Evolutionary conservation across 192 early-diverging fungal genomes (phyloP), one percentile per base, ranked within the genome.

Genomic region (Haplosporangium gracile): DNA sequence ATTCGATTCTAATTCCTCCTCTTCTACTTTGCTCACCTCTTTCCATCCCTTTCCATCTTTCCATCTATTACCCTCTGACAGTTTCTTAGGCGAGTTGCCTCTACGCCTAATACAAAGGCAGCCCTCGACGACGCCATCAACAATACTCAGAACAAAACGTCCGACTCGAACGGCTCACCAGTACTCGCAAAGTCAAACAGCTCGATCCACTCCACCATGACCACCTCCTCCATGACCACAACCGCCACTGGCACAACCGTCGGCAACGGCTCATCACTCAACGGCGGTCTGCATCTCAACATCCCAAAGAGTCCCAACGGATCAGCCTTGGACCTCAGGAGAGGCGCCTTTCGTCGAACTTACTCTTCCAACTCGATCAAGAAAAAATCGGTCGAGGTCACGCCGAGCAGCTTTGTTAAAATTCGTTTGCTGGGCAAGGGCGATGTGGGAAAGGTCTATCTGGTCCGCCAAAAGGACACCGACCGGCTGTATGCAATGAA

Each of bases 401-500:
- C 94, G 15, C 98, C 98, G 2, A 94, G 90, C 72, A 94, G 95
- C 82, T 99, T 98, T 90, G 89, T 89, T 39, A 98, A 98, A 88
- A 91, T 99, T 74, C 93, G 95, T 83, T 83, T 99, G 80, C 92
- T 99, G 57, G 98, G 98, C 73, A 98, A 98, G 88, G 98, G 98
- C 68, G 98, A 98, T 82, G 98, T 99, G 51, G 98, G 98, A 36
- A 97, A 96, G 80, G 98, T 99, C 16, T 99, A 97, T 81, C 89
- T 99, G 82, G 98, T 99, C 63, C 93, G 94, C 43, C 93, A 96
- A 85, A 97, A 97, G 86, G 92, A 94, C 60, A 90, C 93, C 2
- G 92, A 92, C 70, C 94, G 94, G 83, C 93, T 98, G 49, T 99
- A 95, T 88, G 98, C 98, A 24, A 99, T 99, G 98, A 99, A 99